These are phyloP conservation scores for Scheffersomyces amazonensis DNA, from an alignment of 805 yeast genomes.

Conservation along the genomic window DNA sequence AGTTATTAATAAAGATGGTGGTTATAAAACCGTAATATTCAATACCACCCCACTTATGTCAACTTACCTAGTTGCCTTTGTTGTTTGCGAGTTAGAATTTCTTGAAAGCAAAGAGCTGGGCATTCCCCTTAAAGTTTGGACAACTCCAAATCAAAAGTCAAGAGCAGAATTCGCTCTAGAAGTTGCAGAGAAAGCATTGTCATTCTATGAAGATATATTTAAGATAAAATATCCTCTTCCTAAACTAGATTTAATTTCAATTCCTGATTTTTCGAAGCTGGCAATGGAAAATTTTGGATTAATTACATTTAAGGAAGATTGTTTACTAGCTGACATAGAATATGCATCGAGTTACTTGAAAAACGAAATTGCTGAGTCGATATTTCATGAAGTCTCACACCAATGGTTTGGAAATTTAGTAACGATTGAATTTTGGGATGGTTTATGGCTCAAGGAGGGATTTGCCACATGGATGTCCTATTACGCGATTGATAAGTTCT, in stretches of 20 bases:
- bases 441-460: constrained; percentile 85
- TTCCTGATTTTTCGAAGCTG: constrained; percentile 81
- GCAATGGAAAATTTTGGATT: constrained; percentile 90
- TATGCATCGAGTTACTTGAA: constrained; percentile 61
- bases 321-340: constrained; percentile 67
- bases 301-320: constrained; percentile 76
- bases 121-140: constrained; percentile 76
- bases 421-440: constrained; percentile 93
- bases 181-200: constrained; percentile 70
- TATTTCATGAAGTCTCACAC: constrained; percentile 86
- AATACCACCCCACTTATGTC: constrained; percentile 81
- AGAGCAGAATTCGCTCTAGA: constrained; percentile 74
- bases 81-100: constrained; percentile 75
- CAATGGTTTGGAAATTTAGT: constrained; percentile 92
- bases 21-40: constrained; percentile 56
- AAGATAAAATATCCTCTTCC: constrained; percentile 78
- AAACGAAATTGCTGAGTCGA: constrained; percentile 79
- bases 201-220: constrained; percentile 68
- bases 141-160: constrained; percentile 73
- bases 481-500: constrained; percentile 72
- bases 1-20: constrained; percentile 38
- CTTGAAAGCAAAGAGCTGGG: constrained; percentile 64
- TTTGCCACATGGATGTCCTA: constrained; percentile 92
- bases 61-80: constrained; percentile 81
- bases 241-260: constrained; percentile 77